Evolutionary conservation across 139 green algal species (phyloP).

Genomic region (Closterium sp.): DNA sequence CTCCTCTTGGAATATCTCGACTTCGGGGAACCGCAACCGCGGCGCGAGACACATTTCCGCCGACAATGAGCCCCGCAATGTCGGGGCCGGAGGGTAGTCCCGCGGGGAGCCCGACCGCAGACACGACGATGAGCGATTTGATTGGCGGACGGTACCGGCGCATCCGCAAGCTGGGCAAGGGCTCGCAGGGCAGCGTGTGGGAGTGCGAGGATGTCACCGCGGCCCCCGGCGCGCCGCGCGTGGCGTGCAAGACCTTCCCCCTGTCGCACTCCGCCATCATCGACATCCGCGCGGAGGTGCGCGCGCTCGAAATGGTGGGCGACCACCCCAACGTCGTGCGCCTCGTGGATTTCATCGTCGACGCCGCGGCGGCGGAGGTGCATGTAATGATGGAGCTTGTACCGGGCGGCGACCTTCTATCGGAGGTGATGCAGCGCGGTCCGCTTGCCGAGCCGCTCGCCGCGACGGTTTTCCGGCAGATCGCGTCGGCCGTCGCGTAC

Average conservation of each 20-base stretch:
- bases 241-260: neutral
- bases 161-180: neutral
- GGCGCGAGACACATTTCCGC: neutral
- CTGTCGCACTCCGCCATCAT: neutral
- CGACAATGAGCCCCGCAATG: neutral
- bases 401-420: slow-evolving; percentile 93
- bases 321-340: slow-evolving; percentile 37
- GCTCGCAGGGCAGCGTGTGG: slow-evolving; percentile 2
- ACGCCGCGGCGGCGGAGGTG: slow-evolving; percentile 27
- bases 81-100: too few relatives aligned
- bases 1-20: too few relatives aligned
- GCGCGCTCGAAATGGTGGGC: neutral
- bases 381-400: slow-evolving; percentile 63
- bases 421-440: slow-evolving; percentile 65
- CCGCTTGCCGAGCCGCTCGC: slow-evolving; percentile 21
- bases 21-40: neutral
- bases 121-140: neutral
- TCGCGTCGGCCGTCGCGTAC: slow-evolving; percentile 20
- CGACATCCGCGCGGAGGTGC: slow-evolving; percentile 3
- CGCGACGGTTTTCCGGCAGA: slow-evolving; percentile 21
- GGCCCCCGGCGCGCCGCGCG: neutral
- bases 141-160: neutral
- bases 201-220: slow-evolving; percentile 1
- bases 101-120: neutral
- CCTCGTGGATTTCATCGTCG: slow-evolving; percentile 20